These are phyloP conservation scores for Trichophyton schoenleinii DNA, from an alignment of 2,329 filamentous ascomycete species.

Conservation along the genomic window DNA sequence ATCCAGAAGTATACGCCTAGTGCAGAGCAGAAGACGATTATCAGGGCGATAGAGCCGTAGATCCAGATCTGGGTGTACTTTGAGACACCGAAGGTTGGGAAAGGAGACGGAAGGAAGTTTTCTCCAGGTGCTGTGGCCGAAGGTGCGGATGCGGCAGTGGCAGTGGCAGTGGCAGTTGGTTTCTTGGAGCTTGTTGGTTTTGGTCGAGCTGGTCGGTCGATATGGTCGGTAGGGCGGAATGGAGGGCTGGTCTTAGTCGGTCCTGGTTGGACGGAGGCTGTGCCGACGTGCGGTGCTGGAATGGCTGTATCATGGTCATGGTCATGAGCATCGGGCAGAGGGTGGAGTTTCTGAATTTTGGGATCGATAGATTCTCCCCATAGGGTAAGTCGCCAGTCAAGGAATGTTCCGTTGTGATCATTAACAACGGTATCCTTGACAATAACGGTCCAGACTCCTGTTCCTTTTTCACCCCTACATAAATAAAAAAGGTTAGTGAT, in stretches of 20 bases:
- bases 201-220: slow-evolving; percentile 50
- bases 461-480: slow-evolving; percentile 66
- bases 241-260: slow-evolving; percentile 35
- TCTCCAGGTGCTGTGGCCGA: slow-evolving; percentile 19
- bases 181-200: slow-evolving; percentile 37
- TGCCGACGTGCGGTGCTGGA: slow-evolving; percentile 44
- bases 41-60: slow-evolving; percentile 72
- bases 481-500: slow-evolving; percentile 23
- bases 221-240: slow-evolving; percentile 48
- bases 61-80: slow-evolving; percentile 89
- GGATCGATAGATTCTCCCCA: slow-evolving; percentile 83
- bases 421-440: slow-evolving; percentile 77
- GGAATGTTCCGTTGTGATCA: slow-evolving; percentile 61
- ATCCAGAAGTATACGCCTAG: slow-evolving; percentile 73
- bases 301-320: slow-evolving; percentile 67
- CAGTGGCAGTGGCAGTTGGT: slow-evolving; percentile 7
- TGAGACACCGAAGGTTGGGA: slow-evolving; percentile 81
- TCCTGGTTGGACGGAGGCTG: slow-evolving; percentile 46
- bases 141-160: slow-evolving; percentile 16
- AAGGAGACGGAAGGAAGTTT: slow-evolving; percentile 62
- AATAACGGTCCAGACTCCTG: slow-evolving; percentile 83
- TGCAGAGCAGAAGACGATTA: slow-evolving; percentile 67
- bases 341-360: slow-evolving; percentile 58
- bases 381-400: slow-evolving; percentile 85
- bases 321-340: slow-evolving; percentile 70